A percentile compares a stretch with the other conserved stretches of the same genome.
phyloP scores from a whole-genome alignment of 129 eudicot genomes.

The Lonicera japonica region DNA sequence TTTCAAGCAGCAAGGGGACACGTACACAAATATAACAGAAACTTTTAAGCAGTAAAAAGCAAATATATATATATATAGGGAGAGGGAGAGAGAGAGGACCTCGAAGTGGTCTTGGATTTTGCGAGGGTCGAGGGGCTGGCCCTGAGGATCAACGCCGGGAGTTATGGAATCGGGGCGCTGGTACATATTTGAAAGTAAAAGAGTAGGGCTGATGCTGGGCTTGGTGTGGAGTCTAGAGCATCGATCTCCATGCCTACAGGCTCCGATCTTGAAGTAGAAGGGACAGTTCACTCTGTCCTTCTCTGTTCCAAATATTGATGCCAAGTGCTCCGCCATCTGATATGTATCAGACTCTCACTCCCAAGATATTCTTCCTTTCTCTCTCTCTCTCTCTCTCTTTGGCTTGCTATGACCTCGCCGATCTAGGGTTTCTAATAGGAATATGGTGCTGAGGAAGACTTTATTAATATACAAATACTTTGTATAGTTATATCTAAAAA shows the following conservation, averaged over 20 bases:
- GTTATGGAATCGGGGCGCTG: constrained; percentile 90
- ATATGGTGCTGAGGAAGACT: constrained; percentile 23
- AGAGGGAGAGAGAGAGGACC: constrained; percentile 23
- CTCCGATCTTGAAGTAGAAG: constrained; percentile 95
- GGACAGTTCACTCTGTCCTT: constrained; percentile 96
- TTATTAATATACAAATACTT: background rate
- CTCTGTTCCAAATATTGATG: constrained; percentile 90
- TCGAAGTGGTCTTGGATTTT: constrained; percentile 85
- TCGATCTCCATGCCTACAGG: constrained; percentile 89
- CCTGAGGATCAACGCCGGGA: constrained; percentile 88
- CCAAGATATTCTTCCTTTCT: too few species aligned
- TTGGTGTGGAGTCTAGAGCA: constrained; percentile 88
- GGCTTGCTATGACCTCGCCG: background rate
- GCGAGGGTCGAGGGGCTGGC: constrained; percentile 76
- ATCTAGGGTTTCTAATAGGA: background rate
- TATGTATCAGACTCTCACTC: background rate
- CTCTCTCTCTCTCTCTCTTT: too few species aligned
- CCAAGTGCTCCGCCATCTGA: constrained; percentile 85
- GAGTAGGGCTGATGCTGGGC: constrained; percentile 82
- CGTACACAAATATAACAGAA: too few species aligned
- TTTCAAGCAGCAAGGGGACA: too few species aligned
- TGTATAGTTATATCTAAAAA: too few species aligned
- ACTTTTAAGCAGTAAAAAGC: too few species aligned
- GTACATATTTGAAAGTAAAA: constrained; percentile 81
- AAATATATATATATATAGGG: too few species aligned